Evolutionary conservation across 129 eudicot species (phyloP).

Genomic region (Chrysanthemum seticuspe): DNA sequence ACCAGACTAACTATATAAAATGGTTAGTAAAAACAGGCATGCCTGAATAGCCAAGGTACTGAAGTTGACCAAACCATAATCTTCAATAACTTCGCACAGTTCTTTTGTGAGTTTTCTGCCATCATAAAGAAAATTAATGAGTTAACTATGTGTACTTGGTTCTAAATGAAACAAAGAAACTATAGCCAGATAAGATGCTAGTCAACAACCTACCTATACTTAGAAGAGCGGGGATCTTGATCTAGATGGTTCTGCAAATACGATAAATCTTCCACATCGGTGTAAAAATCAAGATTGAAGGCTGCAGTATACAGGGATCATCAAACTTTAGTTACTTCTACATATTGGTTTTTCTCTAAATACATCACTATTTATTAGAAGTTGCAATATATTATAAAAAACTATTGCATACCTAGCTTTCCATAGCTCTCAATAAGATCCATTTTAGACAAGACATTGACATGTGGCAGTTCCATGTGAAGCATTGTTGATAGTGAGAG

Average conservation of each 20-base stretch:
- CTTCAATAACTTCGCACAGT: slow-evolving; percentile 84
- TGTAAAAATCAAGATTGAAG: slow-evolving; percentile 91
- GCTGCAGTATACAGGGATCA: slow-evolving; percentile 43
- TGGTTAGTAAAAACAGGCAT: not conserved
- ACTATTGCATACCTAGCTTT: slow-evolving; percentile 52
- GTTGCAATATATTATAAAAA: not conserved
- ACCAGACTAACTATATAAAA: too few species aligned
- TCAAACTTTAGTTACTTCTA: not conserved
- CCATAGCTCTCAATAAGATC: slow-evolving; percentile 94
- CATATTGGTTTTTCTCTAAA: not conserved
- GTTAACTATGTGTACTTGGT: not conserved
- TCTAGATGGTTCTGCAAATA: slow-evolving; percentile 71
- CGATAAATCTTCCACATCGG: slow-evolving; percentile 84
- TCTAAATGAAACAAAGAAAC: slow-evolving; percentile 15
- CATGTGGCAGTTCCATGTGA: slow-evolving; percentile 75
- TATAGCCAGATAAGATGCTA: not conserved
- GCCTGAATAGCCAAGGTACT: slow-evolving; percentile 90
- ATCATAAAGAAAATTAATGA: slow-evolving; percentile 15
- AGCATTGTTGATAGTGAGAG: slow-evolving; percentile 90
- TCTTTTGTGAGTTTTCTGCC: slow-evolving; percentile 88
- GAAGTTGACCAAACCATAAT: slow-evolving; percentile 71
- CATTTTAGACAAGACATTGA: slow-evolving; percentile 82
- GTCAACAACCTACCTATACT: slow-evolving; percentile 53
- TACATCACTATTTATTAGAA: not conserved
- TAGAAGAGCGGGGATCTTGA: slow-evolving; percentile 89